phyloP scores from a whole-genome alignment of 1,284 basidiomycete genomes.

The Somion occarium region DNA sequence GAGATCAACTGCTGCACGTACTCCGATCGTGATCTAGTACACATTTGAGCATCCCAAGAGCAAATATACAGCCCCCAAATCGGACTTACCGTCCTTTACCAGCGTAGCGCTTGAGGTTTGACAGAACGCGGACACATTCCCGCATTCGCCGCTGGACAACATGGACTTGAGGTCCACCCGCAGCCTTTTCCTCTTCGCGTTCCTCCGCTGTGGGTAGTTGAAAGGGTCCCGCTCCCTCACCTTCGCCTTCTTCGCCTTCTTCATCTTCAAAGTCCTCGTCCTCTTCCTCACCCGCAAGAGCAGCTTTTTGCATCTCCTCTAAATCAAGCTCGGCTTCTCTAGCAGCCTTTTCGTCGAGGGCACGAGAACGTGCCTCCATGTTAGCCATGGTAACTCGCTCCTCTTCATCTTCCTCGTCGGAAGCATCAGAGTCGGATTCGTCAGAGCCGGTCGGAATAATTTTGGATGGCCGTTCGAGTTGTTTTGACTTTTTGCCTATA shows the following conservation, averaged over 20 bases:
- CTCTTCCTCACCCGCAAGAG: constrained; percentile 35
- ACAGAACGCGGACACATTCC: constrained; percentile 79
- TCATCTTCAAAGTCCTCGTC: constrained; percentile 49
- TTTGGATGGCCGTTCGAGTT: constrained; percentile 41
- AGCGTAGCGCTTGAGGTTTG: constrained; percentile 68
- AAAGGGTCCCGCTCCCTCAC: constrained; percentile 59
- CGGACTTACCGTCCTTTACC: constrained; percentile 64
- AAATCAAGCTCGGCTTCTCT: constrained; percentile 65
- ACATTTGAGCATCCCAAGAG: not conserved
- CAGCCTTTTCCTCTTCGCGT: constrained; percentile 71
- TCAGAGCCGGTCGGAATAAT: constrained; percentile 48
- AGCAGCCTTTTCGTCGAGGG: constrained; percentile 62
- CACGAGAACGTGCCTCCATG: constrained; percentile 72
- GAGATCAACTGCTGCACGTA: constrained; percentile 85
- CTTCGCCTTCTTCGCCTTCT: constrained; percentile 58
- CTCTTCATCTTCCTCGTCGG: constrained; percentile 41
- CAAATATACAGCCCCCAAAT: constrained; percentile 1
- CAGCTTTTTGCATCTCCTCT: constrained; percentile 62
- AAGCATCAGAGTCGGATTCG: constrained; percentile 40
- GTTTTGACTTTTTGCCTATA: constrained; percentile 47
- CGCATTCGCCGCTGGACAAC: constrained; percentile 87
- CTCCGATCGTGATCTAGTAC: constrained; percentile 77
- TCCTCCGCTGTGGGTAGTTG: constrained; percentile 81
- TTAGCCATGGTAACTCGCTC: constrained; percentile 69
- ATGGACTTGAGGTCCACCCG: constrained; percentile 74